These are phyloP conservation scores for Claviceps cyperi DNA, from an alignment of 2,329 filamentous ascomycete species.

Conservation along the genomic window DNA sequence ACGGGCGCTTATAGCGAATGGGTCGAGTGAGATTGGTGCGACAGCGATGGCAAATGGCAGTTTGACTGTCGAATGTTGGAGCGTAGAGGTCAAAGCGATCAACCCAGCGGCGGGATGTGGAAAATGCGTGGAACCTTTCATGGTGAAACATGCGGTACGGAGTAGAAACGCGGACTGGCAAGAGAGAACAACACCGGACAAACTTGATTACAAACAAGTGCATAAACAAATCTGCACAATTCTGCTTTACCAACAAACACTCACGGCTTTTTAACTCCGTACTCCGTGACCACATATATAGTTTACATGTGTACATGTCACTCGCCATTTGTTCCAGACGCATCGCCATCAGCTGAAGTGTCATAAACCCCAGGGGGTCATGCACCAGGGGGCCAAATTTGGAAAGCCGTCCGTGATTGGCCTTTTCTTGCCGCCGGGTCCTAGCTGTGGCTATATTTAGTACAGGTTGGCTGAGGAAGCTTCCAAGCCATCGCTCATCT, in stretches of 20 bases:
- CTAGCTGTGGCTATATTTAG: slow-evolving; percentile 21
- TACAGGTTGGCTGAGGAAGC: background rate
- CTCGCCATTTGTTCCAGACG: no score
- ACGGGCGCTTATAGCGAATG: background rate
- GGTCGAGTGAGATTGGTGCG: background rate
- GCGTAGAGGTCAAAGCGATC: background rate
- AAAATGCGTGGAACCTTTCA: background rate
- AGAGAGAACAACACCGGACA: background rate
- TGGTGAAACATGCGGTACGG: background rate
- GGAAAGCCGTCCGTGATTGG: slow-evolving; percentile 15
- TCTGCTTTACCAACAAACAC: no score
- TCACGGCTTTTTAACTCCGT: no score
- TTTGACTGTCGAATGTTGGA: background rate
- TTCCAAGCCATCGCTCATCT: background rate
- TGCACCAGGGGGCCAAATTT: slow-evolving; percentile 12
- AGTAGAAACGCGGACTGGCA: background rate
- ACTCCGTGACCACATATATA: no score
- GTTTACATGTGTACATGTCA: no score
- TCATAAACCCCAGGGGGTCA: background rate
- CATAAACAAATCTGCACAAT: no score
- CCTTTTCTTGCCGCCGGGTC: slow-evolving; percentile 16
- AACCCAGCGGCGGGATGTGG: background rate
- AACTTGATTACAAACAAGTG: no score
- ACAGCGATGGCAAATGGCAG: background rate
- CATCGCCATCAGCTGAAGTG: no score